Evolutionary conservation across 495 filamentous ascomycete genomes (phyloP), one percentile per base, ranked within the genome.

Genomic region (Thermochaetoides thermophila): DNA sequence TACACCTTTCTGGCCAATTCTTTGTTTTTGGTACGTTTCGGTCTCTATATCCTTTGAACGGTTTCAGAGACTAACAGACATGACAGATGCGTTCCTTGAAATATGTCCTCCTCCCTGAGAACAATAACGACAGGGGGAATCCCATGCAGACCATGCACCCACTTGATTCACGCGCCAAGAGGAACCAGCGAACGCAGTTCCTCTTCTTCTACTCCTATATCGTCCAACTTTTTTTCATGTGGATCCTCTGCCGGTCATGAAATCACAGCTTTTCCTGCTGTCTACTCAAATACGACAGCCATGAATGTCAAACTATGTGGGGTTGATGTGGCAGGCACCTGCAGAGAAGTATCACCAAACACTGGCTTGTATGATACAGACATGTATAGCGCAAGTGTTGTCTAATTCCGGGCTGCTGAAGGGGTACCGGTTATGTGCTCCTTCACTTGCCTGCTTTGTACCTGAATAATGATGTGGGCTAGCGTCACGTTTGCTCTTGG

Each of bases 1-100:
- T 96, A 96, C 55, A 86, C 82, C 0, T 99, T 87, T 49, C 53
- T 78, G 25, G 87, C 89, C 2, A 93, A 95, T 60, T 91, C 91
- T 0, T 84, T 99, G 43, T 99, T 99, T 52, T 52, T 96, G 59
- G 85, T 94, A 67, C 44, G 77, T 56, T 1, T 31, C 12, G 5
- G 9, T 5, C 0, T 3, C 22, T 7, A 18, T n/a, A 14, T 13
- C 12, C 13, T 1, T 19, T 14, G 19, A 5, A 5, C 7, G 10
- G 3, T 9, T 12, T 11, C 27, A 13, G 8, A 0, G 24, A 13
- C 54, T 61, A 40, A 58, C 41, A 15, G 21, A 10, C 17, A 5
- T n/a, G 20, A 16, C 44, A 95, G 83, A 74, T 97, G 42, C 79
- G 89, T 29, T 94, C 85, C 14, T 56, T 97, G 35, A 84, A 91